Conservation (phyloP, 75 land plant species). For the Ceratopteris richardii region DNA sequence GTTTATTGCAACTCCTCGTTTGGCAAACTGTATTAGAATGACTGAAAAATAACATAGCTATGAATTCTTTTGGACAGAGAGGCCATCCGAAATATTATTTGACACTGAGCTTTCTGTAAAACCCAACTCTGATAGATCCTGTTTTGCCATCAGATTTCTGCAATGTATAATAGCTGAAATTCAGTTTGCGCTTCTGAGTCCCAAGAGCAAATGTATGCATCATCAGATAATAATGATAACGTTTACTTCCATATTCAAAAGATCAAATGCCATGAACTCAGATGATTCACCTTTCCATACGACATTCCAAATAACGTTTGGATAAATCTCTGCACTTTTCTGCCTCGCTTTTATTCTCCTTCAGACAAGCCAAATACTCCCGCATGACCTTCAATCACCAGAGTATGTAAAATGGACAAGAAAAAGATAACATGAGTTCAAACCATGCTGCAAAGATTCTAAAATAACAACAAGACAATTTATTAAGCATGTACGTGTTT, state of each 20-base stretch:
- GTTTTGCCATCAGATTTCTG: constrained; percentile 90
- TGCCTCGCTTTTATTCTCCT: constrained; percentile 50
- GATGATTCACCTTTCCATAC: constrained; percentile 62
- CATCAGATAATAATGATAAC: background rate
- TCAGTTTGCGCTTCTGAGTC: background rate
- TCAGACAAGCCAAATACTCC: constrained; percentile 72
- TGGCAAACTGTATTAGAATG: too few species aligned
- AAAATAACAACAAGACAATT: background rate
- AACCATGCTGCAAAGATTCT: background rate
- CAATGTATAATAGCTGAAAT: background rate
- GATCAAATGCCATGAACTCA: too few species aligned
- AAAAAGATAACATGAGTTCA: too few species aligned
- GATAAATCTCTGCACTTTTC: constrained; percentile 74
- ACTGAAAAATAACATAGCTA: too few species aligned
- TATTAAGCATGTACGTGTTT: constrained; percentile 32
- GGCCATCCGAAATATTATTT: too few species aligned
- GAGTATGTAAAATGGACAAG: too few species aligned
- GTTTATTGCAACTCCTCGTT: too few species aligned
- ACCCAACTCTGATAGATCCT: constrained; percentile 75
- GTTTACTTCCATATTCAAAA: background rate
- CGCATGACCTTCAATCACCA: constrained; percentile 57
- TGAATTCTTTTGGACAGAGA: too few species aligned
- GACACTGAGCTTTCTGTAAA: constrained; percentile 24
- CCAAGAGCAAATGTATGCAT: background rate
- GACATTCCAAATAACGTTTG: constrained; percentile 77